Base-by-base conservation (phyloP, 352 stramenopile genomes). In the Globisporangium abappressorium region DNA sequence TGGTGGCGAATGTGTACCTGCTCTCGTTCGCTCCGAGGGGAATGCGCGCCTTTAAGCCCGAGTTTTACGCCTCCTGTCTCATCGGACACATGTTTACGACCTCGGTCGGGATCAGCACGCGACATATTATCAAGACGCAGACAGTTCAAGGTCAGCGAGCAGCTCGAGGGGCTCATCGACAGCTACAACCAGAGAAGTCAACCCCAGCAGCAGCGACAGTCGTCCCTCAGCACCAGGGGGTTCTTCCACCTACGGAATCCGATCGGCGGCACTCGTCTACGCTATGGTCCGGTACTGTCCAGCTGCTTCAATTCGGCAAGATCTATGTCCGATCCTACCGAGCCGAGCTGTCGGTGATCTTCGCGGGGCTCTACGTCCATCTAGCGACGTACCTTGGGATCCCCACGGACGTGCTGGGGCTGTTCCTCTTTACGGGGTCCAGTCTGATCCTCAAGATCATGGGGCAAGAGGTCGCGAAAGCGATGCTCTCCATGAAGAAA, bases 301-400 rank as follows among this genome's bases (percentile, higher is more conserved):
- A 43, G 12, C 12, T 46, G 12, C 12, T 66, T 63, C 57, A 30
- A 2, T 63, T 51, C 62, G 24, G 8, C n/a, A 59, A 41, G 18
- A 20, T 38, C 20, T 66, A 60, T 28, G 9, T 56, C 57, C 26
- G 49, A 11, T 57, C 41, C 49, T 72, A 68, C 53, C 63, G 46
- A 15, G 64, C 72, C 33, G 69, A 74, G 18, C 61, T 66, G 61
- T 36, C 49, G 18, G 14, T 66, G 20, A 38, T 60, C 8, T 72
- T 73, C 18, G 66, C 77, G 5, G 80, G 86, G 64, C 75, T 91
- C 15, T 84, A 90, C n/a, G 66, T 76, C 6, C 83, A 77, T 65
- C 80, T 90, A 43, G 78, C 78, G 24, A 66, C 89, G 20, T 60
- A 81, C 62, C 89, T 61, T 2, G 46, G 33, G 22, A 33, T 67